These are phyloP conservation scores for Petasospora rhodanensis DNA, from an alignment of 1,139 yeast species.

Conservation along the genomic window DNA sequence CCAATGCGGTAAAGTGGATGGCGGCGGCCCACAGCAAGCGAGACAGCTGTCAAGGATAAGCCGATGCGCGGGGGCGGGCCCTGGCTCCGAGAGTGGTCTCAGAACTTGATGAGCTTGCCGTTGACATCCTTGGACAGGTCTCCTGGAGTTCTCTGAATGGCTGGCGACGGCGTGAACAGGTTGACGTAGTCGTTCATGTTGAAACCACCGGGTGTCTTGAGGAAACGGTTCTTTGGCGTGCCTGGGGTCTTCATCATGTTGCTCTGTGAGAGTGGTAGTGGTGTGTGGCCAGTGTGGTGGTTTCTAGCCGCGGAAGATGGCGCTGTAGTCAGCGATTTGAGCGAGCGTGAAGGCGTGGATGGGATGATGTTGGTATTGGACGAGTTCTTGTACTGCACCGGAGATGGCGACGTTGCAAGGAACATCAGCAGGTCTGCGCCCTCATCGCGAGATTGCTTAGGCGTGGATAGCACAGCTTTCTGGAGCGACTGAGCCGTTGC, in stretches of 20 bases:
- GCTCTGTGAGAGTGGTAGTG: no score
- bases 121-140: constrained; percentile 22
- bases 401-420: constrained; percentile 83
- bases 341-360: constrained; percentile 20
- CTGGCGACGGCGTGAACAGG: constrained; percentile 22
- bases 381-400: constrained; percentile 29
- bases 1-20: constrained; percentile 2
- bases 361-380: constrained; percentile 16
- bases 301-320: constrained; percentile 8
- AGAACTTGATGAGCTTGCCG: constrained; percentile 25
- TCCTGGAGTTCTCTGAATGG: constrained; percentile 19
- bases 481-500: constrained; percentile 4
- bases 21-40: no score
- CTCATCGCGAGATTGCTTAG: constrained; percentile 40
- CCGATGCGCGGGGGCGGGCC: no score
- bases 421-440: constrained; percentile 83
- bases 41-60: no score
- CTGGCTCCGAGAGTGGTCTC: no score
- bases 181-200: constrained; percentile 78
- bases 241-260: constrained; percentile 24
- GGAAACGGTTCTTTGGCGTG: constrained; percentile 28
- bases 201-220: constrained; percentile 70
- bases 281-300: no score
- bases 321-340: constrained; percentile 8
- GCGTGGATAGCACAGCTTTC: constrained; percentile 16